Conservation (phyloP, 2,329 filamentous ascomycete genomes). For the Fusarium subtropicale region DNA sequence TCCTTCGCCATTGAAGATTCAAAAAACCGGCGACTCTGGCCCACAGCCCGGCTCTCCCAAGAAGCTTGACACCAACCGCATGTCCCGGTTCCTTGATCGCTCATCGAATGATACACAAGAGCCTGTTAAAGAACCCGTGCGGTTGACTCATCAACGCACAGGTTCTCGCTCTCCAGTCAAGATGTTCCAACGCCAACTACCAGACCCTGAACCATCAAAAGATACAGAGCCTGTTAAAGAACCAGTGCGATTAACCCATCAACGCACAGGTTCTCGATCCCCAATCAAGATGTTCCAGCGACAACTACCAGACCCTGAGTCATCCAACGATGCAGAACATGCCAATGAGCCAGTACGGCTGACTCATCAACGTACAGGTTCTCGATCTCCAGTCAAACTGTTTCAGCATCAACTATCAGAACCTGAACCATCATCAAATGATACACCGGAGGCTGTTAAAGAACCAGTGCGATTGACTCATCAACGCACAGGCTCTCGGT, state of each 20-base stretch:
- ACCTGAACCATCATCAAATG: background rate
- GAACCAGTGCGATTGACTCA: slow-evolving; percentile 47
- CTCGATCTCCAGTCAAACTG: too few species aligned
- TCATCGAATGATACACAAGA: slow-evolving; percentile 44
- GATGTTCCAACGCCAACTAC: slow-evolving; percentile 47
- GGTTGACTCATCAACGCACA: slow-evolving; percentile 51
- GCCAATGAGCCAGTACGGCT: slow-evolving; percentile 44
- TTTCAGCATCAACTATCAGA: too few species aligned
- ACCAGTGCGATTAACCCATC: slow-evolving; percentile 46
- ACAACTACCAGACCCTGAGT: slow-evolving; percentile 45
- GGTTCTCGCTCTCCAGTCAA: slow-evolving; percentile 56
- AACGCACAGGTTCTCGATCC: slow-evolving; percentile 53
- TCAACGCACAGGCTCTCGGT: slow-evolving; percentile 53
- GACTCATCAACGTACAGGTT: slow-evolving; percentile 52
- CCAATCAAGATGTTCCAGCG: slow-evolving; percentile 54
- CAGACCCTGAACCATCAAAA: slow-evolving; percentile 42
- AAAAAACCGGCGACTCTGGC: slow-evolving; percentile 50
- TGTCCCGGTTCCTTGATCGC: slow-evolving; percentile 68
- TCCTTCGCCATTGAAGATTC: slow-evolving; percentile 45
- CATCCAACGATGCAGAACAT: slow-evolving; percentile 26
- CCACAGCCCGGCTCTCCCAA: slow-evolving; percentile 65
- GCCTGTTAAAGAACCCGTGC: slow-evolving; percentile 42
- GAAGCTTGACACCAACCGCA: slow-evolving; percentile 69
- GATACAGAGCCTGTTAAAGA: slow-evolving; percentile 45
- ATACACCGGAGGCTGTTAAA: slow-evolving; percentile 41